phyloP scores from a whole-genome alignment of 306 rosid species.

The Hylodesmum podocarpum region DNA sequence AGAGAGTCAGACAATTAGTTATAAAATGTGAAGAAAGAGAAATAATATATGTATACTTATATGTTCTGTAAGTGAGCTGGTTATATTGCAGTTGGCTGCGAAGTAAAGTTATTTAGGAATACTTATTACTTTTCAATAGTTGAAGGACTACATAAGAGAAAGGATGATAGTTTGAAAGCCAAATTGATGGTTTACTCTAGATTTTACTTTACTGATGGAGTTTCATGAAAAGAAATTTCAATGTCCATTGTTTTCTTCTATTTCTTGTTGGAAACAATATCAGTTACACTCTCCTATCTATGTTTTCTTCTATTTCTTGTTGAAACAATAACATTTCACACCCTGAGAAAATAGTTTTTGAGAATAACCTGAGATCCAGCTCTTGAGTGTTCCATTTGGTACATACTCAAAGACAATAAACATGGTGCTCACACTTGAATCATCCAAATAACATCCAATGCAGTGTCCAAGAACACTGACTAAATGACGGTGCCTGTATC shows the following conservation, averaged over 20 bases:
- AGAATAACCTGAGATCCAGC: slow-evolving; percentile 87
- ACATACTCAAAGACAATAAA: slow-evolving; percentile 81
- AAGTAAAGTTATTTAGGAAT: no score
- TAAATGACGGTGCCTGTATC: slow-evolving; percentile 77
- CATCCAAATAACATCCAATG: slow-evolving; percentile 77
- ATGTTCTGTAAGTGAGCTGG: no score
- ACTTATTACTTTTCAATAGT: no score
- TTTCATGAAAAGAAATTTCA: background rate
- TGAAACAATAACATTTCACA: background rate
- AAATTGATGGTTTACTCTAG: no score
- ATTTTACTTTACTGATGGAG: slow-evolving; percentile 2
- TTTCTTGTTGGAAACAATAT: background rate
- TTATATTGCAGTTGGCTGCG: no score
- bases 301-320: background rate
- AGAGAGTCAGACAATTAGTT: no score
- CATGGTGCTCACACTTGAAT: slow-evolving; percentile 74
- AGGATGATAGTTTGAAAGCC: no score
- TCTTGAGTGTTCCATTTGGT: slow-evolving; percentile 87
- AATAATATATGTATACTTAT: no score
- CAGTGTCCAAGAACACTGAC: slow-evolving; percentile 91
- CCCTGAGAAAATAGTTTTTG: slow-evolving; percentile 1
- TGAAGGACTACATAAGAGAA: no score
- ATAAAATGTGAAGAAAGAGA: no score
- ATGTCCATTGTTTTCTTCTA: background rate
- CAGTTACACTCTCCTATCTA: slow-evolving; percentile 4